A percentile compares a stretch with the other conserved stretches of the same genome.
phyloP scores from a whole-genome alignment of 208 protist species.

The Leishmania major region DNA sequence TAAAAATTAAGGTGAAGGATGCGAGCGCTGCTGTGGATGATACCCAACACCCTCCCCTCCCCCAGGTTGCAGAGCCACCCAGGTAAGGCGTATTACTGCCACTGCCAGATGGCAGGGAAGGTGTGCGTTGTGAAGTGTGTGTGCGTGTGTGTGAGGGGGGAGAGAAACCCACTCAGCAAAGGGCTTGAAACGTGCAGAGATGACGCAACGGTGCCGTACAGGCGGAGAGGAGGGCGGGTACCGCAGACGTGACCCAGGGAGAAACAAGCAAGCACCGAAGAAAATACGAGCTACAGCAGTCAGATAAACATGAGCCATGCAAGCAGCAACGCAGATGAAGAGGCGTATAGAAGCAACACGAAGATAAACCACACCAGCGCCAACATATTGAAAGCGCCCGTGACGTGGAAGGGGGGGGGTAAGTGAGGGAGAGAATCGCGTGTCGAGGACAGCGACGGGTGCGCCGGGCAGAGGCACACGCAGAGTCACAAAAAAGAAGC shows the following conservation, averaged over 20 bases:
- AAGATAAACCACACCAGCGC: slow-evolving; percentile 1
- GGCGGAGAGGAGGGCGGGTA: too few species aligned
- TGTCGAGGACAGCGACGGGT: background rate
- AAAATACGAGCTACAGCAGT: too few species aligned
- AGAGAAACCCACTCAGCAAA: too few species aligned
- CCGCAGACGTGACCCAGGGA: too few species aligned
- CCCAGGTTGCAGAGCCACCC: background rate
- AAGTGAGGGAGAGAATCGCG: background rate
- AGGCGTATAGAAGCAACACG: background rate
- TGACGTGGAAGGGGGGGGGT: background rate
- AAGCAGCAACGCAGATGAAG: background rate
- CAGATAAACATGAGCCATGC: background rate
- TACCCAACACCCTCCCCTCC: background rate
- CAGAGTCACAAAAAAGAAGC: too few species aligned
- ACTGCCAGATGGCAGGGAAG: background rate
- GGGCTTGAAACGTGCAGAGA: too few species aligned
- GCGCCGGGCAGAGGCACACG: background rate
- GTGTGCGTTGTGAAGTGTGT: too few species aligned
- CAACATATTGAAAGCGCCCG: background rate
- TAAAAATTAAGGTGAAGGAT: too few species aligned
- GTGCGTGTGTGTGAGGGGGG: too few species aligned
- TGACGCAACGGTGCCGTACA: too few species aligned
- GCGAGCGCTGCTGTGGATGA: too few species aligned
- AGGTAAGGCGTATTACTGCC: background rate
- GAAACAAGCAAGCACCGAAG: background rate